A percentile compares a stretch with the other conserved stretches of the same genome.
Evolutionary conservation across 2,329 filamentous ascomycete species (phyloP).

Genomic region (Ophiostoma tasmaniense): DNA sequence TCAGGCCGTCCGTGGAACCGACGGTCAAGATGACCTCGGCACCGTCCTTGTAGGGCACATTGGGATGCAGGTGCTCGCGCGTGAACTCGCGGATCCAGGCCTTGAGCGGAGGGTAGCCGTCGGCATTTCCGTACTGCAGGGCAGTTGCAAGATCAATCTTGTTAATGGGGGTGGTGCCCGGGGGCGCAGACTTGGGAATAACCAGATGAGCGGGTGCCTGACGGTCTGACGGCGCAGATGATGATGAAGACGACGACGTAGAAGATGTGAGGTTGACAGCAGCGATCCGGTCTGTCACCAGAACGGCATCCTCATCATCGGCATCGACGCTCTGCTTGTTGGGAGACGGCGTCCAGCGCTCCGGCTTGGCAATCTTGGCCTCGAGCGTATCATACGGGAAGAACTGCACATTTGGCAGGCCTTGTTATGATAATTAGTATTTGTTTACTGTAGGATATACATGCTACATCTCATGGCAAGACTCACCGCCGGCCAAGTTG

Average conservation of each 20-base stretch:
- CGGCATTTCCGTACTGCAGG: conserved; percentile 77
- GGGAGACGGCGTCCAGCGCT: conserved; percentile 64
- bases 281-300: conserved; percentile 30
- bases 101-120: conserved; percentile 71
- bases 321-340: conserved; percentile 40
- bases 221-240: conserved; percentile 24
- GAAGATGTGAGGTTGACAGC: conserved; percentile 22
- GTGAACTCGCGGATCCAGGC: conserved; percentile 73
- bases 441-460: background rate
- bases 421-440: conserved; percentile 34
- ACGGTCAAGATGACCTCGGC: conserved; percentile 72
- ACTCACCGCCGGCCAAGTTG: conserved; percentile 54
- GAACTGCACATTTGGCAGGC: conserved; percentile 69
- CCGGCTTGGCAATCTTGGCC: conserved; percentile 64
- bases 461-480: background rate
- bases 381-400: conserved; percentile 91
- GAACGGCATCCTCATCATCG: conserved; percentile 31
- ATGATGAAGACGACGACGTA: conserved; percentile 12
- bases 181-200: conserved; percentile 57
- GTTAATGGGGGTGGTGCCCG: conserved; percentile 46
- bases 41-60: conserved; percentile 67
- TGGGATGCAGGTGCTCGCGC: conserved; percentile 67
- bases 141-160: conserved; percentile 76
- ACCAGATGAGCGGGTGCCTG: conserved; percentile 45
- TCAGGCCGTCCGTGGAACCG: conserved; percentile 78